Evolutionary conservation across 495 filamentous ascomycete species (phyloP).

Genomic region (Pyrenopolyporus hunteri): DNA sequence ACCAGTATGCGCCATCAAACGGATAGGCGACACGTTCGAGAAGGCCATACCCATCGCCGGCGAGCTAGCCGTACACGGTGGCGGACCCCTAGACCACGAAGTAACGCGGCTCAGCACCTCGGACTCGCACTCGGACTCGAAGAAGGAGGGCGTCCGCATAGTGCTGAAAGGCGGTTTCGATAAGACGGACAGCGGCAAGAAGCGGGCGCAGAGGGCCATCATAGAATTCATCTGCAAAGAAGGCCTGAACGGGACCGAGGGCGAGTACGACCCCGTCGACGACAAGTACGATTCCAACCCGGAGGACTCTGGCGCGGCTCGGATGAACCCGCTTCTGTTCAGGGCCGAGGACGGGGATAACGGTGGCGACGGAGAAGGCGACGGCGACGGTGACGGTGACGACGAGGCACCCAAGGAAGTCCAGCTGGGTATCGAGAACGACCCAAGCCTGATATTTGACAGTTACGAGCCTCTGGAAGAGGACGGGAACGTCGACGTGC

Average conservation of each 20-base stretch:
- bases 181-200: slow-evolving; percentile 45
- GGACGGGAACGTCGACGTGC: slow-evolving; percentile 51
- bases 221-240: slow-evolving; percentile 85
- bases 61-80: slow-evolving; percentile 60
- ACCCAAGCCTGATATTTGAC: slow-evolving; percentile 71
- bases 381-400: slow-evolving; percentile 43
- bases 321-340: slow-evolving; percentile 14
- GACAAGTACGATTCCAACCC: slow-evolving; percentile 44
- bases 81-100: slow-evolving; percentile 63
- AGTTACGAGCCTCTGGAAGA: slow-evolving; percentile 65
- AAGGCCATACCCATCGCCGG: slow-evolving; percentile 76
- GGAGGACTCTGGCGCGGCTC: background rate
- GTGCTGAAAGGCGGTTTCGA: slow-evolving; percentile 73
- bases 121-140: slow-evolving; percentile 60
- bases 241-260: slow-evolving; percentile 71
- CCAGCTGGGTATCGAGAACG: slow-evolving; percentile 50
- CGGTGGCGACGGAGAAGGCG: slow-evolving; percentile 38
- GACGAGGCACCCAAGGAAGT: slow-evolving; percentile 51
- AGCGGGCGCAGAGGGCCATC: slow-evolving; percentile 68
- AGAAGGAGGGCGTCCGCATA: slow-evolving; percentile 71
- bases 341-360: slow-evolving; percentile 43
- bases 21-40: slow-evolving; percentile 49
- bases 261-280: slow-evolving; percentile 57
- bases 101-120: slow-evolving; percentile 66
- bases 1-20: slow-evolving; percentile 80